Evolutionary conservation across 257 asterid genomes (phyloP), one percentile per base, ranked within the genome.

Genomic region (Solanum microdontum): DNA sequence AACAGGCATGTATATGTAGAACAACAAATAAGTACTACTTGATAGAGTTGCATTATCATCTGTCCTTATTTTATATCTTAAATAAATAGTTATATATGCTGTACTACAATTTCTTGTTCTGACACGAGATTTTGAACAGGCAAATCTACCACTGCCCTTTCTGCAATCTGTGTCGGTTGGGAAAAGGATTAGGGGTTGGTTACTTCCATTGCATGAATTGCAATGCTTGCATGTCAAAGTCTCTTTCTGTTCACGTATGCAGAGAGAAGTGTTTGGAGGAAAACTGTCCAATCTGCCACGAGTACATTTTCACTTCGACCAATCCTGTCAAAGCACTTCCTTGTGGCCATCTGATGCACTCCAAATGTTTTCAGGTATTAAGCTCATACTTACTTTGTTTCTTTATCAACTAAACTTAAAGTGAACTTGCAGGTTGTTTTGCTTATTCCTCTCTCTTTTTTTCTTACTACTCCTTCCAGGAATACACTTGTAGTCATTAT

Each of bases 201-300:
- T 96, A 93, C 93, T 95, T 96, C 90, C 99, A 96, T 60, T 96
- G 99, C 66, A 96, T 96, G 99, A 94, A 93, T 84, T 96, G 99
- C 98, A 96, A 96, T 92, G 99, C 98, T 55, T 96, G 99, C 87
- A 96, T 96, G 99, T 36, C 95, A 73, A 91, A 87, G 89, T 75
- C 92, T 88, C 98, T 96, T 89, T 87, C 91, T 36, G 91, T 89
- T 90, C 99, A 96, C 87, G 89, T 83, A 77, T 96, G 98, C 92
- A 90, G 97, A 91, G 98, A 95, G 91, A 96, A 94, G 88, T 94
- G 98, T 89, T 88, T 93, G 8, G 98, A 96, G 90, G 99, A 95
- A 43, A 96, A 96, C 92, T 96, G 99, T 86, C 99, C 99, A 13
- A 96, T 96, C 79, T 96, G 98, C 94, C 97, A 93, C 21, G 99